phyloP scores from a whole-genome alignment of 2,329 filamentous ascomycete species.

The Dryadomyces quercivorus region DNA sequence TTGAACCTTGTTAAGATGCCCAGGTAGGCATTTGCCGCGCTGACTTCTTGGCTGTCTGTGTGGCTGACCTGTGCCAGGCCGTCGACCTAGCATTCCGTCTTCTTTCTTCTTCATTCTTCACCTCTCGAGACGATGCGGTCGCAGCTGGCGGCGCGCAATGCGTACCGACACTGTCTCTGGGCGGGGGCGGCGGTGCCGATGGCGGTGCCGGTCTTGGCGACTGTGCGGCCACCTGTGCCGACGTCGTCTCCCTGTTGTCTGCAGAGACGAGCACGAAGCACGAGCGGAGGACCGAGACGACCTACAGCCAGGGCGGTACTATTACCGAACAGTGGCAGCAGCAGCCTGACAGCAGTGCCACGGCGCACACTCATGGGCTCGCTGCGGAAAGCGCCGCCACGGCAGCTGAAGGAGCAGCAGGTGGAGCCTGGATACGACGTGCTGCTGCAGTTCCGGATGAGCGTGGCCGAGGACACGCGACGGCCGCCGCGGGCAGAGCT shows the following conservation, averaged over 20 bases:
- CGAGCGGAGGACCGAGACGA: background rate
- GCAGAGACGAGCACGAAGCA: background rate
- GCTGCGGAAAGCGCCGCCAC: conserved; percentile 47
- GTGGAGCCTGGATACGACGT: conserved; percentile 59
- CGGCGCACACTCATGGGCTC: conserved; percentile 46
- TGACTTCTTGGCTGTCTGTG: too few relatives aligned
- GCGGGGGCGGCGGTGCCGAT: background rate
- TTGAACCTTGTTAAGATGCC: conserved; percentile 3
- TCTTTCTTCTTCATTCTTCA: background rate
- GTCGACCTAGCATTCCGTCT: background rate
- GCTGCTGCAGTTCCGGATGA: conserved; percentile 56
- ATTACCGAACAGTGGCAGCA: background rate
- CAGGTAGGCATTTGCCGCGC: conserved; percentile 4
- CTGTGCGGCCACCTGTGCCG: conserved; percentile 15
- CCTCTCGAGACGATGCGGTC: conserved; percentile 35
- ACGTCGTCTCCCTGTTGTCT: background rate
- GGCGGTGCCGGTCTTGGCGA: too few relatives aligned
- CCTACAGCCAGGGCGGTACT: background rate
- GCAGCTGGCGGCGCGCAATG: conserved; percentile 42
- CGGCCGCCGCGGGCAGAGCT: conserved; percentile 53
- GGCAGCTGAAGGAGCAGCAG: conserved; percentile 47
- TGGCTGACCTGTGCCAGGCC: too few relatives aligned
- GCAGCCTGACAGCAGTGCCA: background rate
- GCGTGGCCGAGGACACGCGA: conserved; percentile 49
- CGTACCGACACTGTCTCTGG: conserved; percentile 37